phyloP scores from a whole-genome alignment of 805 yeast species.

The Candida verbasci region DNA sequence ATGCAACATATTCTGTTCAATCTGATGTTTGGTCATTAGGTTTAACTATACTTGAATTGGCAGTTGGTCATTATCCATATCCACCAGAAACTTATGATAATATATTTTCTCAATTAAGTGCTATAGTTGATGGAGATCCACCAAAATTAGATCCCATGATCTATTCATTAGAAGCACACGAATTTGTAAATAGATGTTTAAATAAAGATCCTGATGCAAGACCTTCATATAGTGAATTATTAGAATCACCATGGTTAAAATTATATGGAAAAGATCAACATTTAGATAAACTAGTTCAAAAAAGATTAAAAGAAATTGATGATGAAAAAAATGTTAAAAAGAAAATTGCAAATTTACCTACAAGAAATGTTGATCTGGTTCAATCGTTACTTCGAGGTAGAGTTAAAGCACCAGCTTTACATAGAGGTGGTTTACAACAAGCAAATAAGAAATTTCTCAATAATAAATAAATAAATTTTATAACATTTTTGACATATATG shows the following conservation, averaged over 20 bases:
- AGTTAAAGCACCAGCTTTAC: constrained; percentile 42
- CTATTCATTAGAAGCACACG: constrained; percentile 73
- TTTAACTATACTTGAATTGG: constrained; percentile 80
- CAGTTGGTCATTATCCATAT: constrained; percentile 91
- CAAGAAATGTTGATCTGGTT: constrained; percentile 28
- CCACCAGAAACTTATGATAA: constrained; percentile 90
- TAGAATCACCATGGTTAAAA: constrained; percentile 81
- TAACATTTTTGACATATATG: constrained; percentile 78
- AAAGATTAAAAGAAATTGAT: constrained; percentile 13
- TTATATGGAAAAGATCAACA: constrained; percentile 37
- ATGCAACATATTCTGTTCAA: constrained; percentile 81
- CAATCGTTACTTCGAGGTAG: constrained; percentile 35
- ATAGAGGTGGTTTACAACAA: constrained; percentile 34
- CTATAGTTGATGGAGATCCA: constrained; percentile 96
- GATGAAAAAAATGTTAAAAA: constrained; percentile 6
- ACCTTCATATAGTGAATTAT: constrained; percentile 72
- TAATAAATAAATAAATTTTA: constrained; percentile 9
- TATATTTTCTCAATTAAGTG: constrained; percentile 88
- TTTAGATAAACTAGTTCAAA: constrained; percentile 25
- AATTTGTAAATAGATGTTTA: constrained; percentile 73
- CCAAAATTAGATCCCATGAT: constrained; percentile 64
- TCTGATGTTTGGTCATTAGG: constrained; percentile 97
- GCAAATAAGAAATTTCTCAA: constrained; percentile 12
- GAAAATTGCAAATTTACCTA: constrained; percentile 4
- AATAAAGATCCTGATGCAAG: constrained; percentile 77